Evolutionary conservation across 306 rosid genomes (phyloP).

Genomic region (Lagenaria siceraria): DNA sequence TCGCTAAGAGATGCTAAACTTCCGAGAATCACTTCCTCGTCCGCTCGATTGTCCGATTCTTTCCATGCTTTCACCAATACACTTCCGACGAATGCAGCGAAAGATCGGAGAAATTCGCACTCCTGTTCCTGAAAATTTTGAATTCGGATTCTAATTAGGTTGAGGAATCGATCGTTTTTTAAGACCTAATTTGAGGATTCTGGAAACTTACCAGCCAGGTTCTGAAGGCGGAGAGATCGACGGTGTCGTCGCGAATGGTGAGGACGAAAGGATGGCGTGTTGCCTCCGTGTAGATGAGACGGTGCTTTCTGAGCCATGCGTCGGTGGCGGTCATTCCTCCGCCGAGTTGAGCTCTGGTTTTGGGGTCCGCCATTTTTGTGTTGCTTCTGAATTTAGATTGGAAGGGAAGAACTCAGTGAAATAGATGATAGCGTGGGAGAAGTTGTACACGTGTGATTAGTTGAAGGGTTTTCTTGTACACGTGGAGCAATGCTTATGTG

Average conservation of each 20-base stretch:
- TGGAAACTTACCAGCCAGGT: constrained; percentile 48
- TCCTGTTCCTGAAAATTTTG: constrained; percentile 46
- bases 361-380: not conserved
- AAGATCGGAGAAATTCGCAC: constrained; percentile 57
- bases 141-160: not conserved
- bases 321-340: constrained; percentile 18
- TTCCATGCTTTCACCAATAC: constrained; percentile 53
- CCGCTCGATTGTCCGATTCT: constrained; percentile 39
- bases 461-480: not conserved
- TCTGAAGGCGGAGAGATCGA: constrained; percentile 48
- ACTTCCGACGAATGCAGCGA: constrained; percentile 52
- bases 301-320: constrained; percentile 62
- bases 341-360: not conserved
- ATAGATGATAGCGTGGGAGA: not conserved
- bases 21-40: constrained; percentile 44
- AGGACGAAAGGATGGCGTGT: constrained; percentile 68
- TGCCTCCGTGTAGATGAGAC: constrained; percentile 33
- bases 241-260: constrained; percentile 50
- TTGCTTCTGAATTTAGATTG: not conserved
- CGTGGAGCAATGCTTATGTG: not conserved
- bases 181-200: not conserved
- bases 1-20: constrained; percentile 52
- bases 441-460: not conserved
- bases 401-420: not conserved
- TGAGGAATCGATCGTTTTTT: not conserved